Evolutionary conservation across 345 rosid species (phyloP).

Genomic region (Aquilaria yunnanensis): DNA sequence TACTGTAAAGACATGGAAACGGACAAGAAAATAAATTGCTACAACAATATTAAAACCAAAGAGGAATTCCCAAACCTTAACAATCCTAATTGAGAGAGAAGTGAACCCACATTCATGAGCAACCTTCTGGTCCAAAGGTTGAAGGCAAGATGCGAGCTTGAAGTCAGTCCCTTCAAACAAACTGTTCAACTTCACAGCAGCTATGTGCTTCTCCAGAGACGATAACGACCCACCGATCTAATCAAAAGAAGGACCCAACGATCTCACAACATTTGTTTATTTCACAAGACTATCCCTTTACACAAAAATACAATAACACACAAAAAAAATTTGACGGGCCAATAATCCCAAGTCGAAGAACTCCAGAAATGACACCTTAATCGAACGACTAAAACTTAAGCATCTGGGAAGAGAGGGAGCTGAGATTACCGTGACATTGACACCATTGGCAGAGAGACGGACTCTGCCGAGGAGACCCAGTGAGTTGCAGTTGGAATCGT

Average conservation of each 20-base stretch:
- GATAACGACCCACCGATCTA: constrained; percentile 76
- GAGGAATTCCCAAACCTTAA: constrained; percentile 38
- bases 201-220: constrained; percentile 62
- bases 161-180: constrained; percentile 87
- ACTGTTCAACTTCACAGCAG: constrained; percentile 34
- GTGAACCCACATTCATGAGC: constrained; percentile 85
- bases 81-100: constrained; percentile 77
- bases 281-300: neutral
- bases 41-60: neutral
- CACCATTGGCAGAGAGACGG: constrained; percentile 75
- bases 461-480: constrained; percentile 80
- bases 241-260: constrained; percentile 6
- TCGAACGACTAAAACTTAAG: neutral
- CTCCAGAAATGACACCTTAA: no score
- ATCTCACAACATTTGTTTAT: no score
- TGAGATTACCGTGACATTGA: constrained; percentile 77
- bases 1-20: neutral
- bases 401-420: neutral
- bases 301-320: neutral
- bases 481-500: constrained; percentile 66
- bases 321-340: neutral
- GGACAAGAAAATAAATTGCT: neutral
- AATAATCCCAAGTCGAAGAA: neutral
- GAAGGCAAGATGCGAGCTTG: constrained; percentile 73
- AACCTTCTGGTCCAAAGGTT: constrained; percentile 63